Conservation (phyloP, 2,329 filamentous ascomycete species). For the Colletotrichum destructivum region DNA sequence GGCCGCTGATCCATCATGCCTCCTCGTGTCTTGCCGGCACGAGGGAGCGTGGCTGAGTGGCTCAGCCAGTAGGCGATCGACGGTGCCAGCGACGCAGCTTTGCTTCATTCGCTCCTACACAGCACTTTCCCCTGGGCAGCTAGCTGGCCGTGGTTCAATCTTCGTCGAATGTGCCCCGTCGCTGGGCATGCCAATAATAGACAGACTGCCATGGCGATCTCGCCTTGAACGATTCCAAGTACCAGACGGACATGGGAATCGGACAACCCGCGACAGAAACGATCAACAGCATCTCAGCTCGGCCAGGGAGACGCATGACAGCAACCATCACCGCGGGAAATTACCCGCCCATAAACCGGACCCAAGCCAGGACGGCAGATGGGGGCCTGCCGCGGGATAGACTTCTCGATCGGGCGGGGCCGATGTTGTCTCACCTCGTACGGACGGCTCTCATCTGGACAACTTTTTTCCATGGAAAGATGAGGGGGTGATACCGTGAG, state of each 20-base stretch:
- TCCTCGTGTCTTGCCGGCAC: neutral
- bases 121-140: neutral
- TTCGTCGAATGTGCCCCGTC: neutral
- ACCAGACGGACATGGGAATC: neutral
- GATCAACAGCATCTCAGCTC: slow-evolving; percentile 14
- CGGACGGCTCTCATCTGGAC: neutral
- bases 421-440: slow-evolving; percentile 34
- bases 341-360: slow-evolving; percentile 8
- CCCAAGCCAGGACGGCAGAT: slow-evolving; percentile 20
- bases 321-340: slow-evolving; percentile 11
- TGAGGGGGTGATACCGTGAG: neutral
- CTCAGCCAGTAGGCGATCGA: slow-evolving; percentile 8
- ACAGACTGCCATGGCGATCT: neutral
- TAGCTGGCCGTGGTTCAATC: slow-evolving; percentile 4
- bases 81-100: slow-evolving; percentile 10
- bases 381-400: slow-evolving; percentile 9
- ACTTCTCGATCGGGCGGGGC: slow-evolving; percentile 27
- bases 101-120: neutral
- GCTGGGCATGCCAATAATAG: neutral
- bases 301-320: slow-evolving; percentile 18
- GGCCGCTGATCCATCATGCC: slow-evolving; percentile 9
- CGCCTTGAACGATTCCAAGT: neutral
- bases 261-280: neutral
- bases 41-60: slow-evolving; percentile 25
- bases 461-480: neutral